Evolutionary conservation across 1,284 basidiomycete species (phyloP), one percentile per base, ranked within the genome.

Genomic region (Leucoagaricus sp.): DNA sequence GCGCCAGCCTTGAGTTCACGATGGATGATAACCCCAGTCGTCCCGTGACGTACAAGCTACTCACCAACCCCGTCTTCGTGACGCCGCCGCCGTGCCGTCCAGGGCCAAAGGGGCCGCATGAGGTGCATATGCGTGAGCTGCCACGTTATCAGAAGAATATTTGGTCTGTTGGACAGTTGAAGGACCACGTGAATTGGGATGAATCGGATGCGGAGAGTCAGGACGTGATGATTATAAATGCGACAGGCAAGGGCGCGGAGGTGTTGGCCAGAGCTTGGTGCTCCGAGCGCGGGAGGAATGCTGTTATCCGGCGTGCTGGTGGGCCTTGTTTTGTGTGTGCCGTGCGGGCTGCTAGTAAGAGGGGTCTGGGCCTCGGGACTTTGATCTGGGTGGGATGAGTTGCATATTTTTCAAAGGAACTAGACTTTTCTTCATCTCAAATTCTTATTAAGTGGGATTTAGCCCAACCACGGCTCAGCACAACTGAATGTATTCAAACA

Each of bases 331-430:
- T 44, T 44, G 42, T 44, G 17, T 44, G 42, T 15, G 19, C 42
- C 23, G 42, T 44, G 17, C 42, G 42, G 42, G 42, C 42, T 6
- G 42, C 42, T 26, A 19, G 42, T 3, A 44, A 44, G 42, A 21
- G 42, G 25, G 42, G 42, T 21, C 25, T 44, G 42, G 42, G 42
- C 5, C 42, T 44, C 17, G 42, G 42, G 42, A 44, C 42, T 21
- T 44, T 44, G 42, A 44, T 44, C 19, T 44, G 42, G 42, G 42
- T 44, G 19, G 42, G 42, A 44, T 44, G 42, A 44, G 36, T 7
- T 33, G 31, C n/a, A n/a, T n/a, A n/a, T n/a, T n/a, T n/a, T n/a
- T n/a, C n/a, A n/a, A n/a, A n/a, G n/a, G n/a, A n/a, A n/a, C n/a
- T n/a, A n/a, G n/a, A n/a, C n/a, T n/a, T n/a, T n/a, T n/a, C n/a